Conservation (phyloP, 768 basidiomycete genomes). For the Mycena filopes region DNA sequence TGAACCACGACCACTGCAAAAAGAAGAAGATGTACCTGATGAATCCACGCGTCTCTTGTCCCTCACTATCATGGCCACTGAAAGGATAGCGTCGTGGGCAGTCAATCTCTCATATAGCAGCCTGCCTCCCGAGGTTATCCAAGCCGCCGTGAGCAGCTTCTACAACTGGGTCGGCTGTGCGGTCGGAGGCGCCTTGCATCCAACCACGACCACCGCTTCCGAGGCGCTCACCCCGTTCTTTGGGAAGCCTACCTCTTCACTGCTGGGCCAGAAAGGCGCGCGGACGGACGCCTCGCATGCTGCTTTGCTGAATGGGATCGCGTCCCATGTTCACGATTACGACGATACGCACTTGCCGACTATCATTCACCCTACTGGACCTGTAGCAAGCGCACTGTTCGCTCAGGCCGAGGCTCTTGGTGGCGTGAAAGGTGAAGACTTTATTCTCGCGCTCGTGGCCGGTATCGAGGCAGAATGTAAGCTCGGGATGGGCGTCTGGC, state of each 20-base stretch:
- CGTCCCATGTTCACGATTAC: constrained; percentile 39
- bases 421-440: constrained; percentile 30
- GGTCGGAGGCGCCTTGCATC: constrained; percentile 35
- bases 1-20: neutral
- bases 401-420: constrained; percentile 36
- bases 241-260: constrained; percentile 33
- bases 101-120: constrained; percentile 33
- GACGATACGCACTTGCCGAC: constrained; percentile 39
- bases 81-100: constrained; percentile 35
- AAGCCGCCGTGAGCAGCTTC: constrained; percentile 35
- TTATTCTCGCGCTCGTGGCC: constrained; percentile 35
- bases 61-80: constrained; percentile 35
- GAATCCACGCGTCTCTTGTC: constrained; percentile 10
- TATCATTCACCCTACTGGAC: constrained; percentile 38
- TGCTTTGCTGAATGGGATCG: constrained; percentile 39
- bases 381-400: constrained; percentile 35
- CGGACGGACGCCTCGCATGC: constrained; percentile 35
- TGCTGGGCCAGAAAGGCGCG: constrained; percentile 32
- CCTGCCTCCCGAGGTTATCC: constrained; percentile 32
- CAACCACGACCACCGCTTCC: constrained; percentile 32
- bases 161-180: constrained; percentile 42
- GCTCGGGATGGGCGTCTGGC: constrained; percentile 37
- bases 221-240: constrained; percentile 34
- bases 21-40: neutral
- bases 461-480: constrained; percentile 39